Conservation (phyloP, 2,329 filamentous ascomycete genomes). For the Lecanosticta acicola region DNA sequence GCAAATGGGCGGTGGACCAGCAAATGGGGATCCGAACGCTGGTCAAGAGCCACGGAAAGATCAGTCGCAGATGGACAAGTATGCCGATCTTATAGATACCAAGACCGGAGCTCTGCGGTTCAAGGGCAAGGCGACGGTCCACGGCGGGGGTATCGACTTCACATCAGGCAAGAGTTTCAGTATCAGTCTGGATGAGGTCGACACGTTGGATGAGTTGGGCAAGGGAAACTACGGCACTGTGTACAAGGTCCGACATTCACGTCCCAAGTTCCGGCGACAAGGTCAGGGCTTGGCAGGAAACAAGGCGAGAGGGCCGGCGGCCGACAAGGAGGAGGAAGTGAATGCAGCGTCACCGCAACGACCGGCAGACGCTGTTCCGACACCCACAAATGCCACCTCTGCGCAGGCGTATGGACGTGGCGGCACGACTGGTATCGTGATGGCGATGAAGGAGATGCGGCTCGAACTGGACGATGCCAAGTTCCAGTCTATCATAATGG, state of each 20-base stretch:
- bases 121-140: constrained; percentile 85
- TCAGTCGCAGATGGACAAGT: constrained; percentile 53
- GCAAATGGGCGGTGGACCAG: constrained; percentile 36
- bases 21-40: constrained; percentile 30
- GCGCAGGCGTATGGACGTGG: constrained; percentile 28
- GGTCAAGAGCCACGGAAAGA: constrained; percentile 24
- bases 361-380: constrained; percentile 29
- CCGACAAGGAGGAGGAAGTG: constrained; percentile 17
- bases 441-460: constrained; percentile 99
- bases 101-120: constrained; percentile 90
- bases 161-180: constrained; percentile 81
- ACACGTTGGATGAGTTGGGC: constrained; percentile 85
- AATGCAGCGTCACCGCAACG: constrained; percentile 18
- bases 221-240: constrained; percentile 99
- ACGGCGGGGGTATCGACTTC: constrained; percentile 86
- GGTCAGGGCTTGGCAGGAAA: constrained; percentile 58
- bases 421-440: constrained; percentile 67
- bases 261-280: constrained; percentile 57
- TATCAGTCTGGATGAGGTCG: constrained; percentile 93
- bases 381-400: constrained; percentile 14
- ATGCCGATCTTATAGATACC: constrained; percentile 79
- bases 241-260: constrained; percentile 87
- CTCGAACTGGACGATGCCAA: constrained; percentile 94
- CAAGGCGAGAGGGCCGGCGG: constrained; percentile 39
- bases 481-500: constrained; percentile 95